Base-by-base conservation (phyloP, 169 alveolate species). In the Neospora caninum region DNA sequence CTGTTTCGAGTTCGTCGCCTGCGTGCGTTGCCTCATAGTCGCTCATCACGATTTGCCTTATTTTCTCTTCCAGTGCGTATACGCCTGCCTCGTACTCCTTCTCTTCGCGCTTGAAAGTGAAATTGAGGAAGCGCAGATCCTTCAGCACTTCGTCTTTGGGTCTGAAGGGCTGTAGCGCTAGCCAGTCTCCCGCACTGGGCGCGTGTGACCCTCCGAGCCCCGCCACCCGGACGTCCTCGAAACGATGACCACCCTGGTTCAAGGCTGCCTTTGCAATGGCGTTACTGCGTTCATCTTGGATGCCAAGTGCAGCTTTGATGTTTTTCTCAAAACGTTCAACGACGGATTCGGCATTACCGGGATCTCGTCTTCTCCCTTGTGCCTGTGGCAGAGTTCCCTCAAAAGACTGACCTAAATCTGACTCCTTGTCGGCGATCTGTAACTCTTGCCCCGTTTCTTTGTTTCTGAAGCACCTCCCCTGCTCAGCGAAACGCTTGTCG, bases 101-200 rank as follows among this genome's bases (percentile, higher is more conserved):
- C 45, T 78, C 86, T 10, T 20, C 45, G 10, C 86, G 22, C 45
- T 78, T 78, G 86, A 78, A 78, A 6, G 86, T 78, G 45, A 78
- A 78, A n/a, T 78, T 78, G 86, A 78, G 86, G 45, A 78, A 78
- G 1, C 86, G 86, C 86, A 78, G 45, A 38, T 78, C 86, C 27
- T 78, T 78, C 42, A 78, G 45, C 86, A 78, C 86, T 43, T 78
- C 86, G 86, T 78, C 45, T 36, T 78, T n/a, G 27, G 86, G 49
- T 78, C 45, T 16, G 42, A 78, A 78, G n/a, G 86, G 86, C 86
- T 78, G 39, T 6, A 78, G 42, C 49, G 7, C 13, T 2, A 78
- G 86, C 86, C 49, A 78, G 86, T 78, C 49, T 9, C 31, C 45
- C 45, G 42, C 73, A 22, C 20, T 27, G 0, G 73, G 7, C 31